Conservation (phyloP, 352 stramenopile species). For the Phytopythium vexans region DNA sequence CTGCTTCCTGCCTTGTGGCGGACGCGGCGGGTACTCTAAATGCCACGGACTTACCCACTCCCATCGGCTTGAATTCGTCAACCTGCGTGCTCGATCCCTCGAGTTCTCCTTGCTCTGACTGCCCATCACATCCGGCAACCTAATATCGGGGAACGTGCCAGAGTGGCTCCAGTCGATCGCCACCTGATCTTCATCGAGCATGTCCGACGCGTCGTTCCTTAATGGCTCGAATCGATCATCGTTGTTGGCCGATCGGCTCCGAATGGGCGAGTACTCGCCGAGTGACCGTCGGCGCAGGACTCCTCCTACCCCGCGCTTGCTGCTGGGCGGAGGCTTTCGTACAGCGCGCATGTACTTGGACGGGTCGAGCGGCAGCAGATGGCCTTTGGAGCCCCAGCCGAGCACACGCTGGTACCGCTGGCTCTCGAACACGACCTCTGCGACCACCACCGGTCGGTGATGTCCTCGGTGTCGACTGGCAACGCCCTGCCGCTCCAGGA, state of each 20-base stretch:
- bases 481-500: not conserved
- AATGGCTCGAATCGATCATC: not conserved
- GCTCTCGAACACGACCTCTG: slow-evolving; percentile 67
- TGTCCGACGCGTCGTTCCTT: not conserved
- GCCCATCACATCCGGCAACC: slow-evolving; percentile 25
- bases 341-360: slow-evolving; percentile 60
- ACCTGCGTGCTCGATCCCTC: no score
- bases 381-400: slow-evolving; percentile 71
- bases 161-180: slow-evolving; percentile 38
- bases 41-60: slow-evolving; percentile 79
- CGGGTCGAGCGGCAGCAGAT: slow-evolving; percentile 67
- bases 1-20: slow-evolving; percentile 6
- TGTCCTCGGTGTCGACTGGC: not conserved
- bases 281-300: not conserved
- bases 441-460: slow-evolving; percentile 14
- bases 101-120: no score
- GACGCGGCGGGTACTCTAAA: slow-evolving; percentile 25
- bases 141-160: slow-evolving; percentile 49
- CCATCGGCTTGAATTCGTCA: slow-evolving; percentile 23
- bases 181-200: slow-evolving; percentile 11
- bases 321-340: slow-evolving; percentile 10
- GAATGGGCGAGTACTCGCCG: slow-evolving; percentile 3
- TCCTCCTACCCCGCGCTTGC: slow-evolving; percentile 2
- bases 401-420: slow-evolving; percentile 70
- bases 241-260: not conserved